A percentile compares a stretch with the other conserved stretches of the same genome.
phyloP scores from a whole-genome alignment of 2,329 filamentous ascomycete species.

The Fusarium torulosum region DNA sequence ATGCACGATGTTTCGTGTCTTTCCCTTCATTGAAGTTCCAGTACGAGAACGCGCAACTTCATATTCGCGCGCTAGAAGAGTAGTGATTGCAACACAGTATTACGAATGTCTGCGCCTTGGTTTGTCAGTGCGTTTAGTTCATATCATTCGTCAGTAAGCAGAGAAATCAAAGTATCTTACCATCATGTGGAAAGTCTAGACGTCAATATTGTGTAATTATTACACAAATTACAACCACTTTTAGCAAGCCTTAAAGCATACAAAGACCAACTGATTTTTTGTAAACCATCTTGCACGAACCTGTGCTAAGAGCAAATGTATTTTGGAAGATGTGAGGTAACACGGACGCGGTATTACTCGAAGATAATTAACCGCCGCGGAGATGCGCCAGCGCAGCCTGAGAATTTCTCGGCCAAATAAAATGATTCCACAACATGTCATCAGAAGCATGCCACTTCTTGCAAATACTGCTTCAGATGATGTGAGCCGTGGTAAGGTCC shows the following conservation, averaged over 20 bases:
- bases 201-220: not conserved
- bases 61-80: not conserved
- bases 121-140: not conserved
- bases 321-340: not conserved
- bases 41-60: not conserved
- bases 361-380: constrained; percentile 27
- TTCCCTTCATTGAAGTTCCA: not conserved
- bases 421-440: constrained; percentile 23
- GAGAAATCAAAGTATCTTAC: not conserved
- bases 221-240: fast-evolving
- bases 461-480: not conserved
- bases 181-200: not conserved
- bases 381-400: constrained; percentile 13
- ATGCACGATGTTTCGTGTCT: not conserved
- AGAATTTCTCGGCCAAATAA: constrained; percentile 11
- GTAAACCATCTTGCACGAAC: not conserved
- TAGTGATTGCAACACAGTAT: not conserved
- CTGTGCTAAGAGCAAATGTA: not conserved
- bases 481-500: not conserved
- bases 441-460: constrained; percentile 15
- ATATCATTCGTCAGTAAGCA: not conserved
- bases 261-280: not conserved
- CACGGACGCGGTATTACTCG: not conserved
- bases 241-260: fast-evolving
- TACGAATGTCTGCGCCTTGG: constrained; percentile 14